phyloP scores from a whole-genome alignment of 2,329 filamentous ascomycete genomes.

The Aspergillus fumigatus region DNA sequence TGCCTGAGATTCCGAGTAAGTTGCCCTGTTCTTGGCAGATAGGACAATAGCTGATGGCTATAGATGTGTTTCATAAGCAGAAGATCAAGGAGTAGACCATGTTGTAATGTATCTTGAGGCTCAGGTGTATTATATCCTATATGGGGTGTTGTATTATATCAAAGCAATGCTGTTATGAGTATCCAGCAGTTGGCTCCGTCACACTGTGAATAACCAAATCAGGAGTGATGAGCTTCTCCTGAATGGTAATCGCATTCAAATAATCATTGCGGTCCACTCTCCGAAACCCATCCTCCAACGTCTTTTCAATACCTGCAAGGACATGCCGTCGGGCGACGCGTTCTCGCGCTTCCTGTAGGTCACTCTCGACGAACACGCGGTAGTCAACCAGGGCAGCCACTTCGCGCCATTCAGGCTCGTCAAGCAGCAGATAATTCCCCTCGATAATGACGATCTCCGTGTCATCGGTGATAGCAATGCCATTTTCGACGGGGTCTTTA shows the following conservation, averaged over 20 bases:
- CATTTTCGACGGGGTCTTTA: slow-evolving; percentile 31
- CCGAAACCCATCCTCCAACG: slow-evolving; percentile 30
- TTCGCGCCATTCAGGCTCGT: slow-evolving; percentile 28
- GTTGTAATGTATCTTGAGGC: background rate
- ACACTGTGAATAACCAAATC: slow-evolving; percentile 26
- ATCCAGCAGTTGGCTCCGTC: background rate
- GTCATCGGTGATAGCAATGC: slow-evolving; percentile 21
- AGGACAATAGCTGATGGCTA: slow-evolving; percentile 3
- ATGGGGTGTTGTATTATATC: background rate
- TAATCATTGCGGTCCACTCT: slow-evolving; percentile 39
- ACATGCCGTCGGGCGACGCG: slow-evolving; percentile 40
- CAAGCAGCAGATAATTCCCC: slow-evolving; percentile 24
- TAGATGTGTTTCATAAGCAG: slow-evolving; percentile 46
- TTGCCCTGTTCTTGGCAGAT: background rate
- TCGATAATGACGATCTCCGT: slow-evolving; percentile 20
- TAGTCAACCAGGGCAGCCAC: slow-evolving; percentile 37
- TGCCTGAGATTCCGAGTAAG: slow-evolving; percentile 47
- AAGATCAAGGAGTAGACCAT: slow-evolving; percentile 39
- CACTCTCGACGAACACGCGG: slow-evolving; percentile 40
- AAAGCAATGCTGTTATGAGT: background rate
- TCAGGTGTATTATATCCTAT: background rate
- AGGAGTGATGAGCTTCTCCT: slow-evolving; percentile 21
- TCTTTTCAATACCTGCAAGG: slow-evolving; percentile 38
- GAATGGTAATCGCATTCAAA: slow-evolving; percentile 30
- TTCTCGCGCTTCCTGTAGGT: slow-evolving; percentile 31